These are phyloP conservation scores for Picea sitchensis DNA, from an alignment of 75 land plant species.

Conservation along the genomic window DNA sequence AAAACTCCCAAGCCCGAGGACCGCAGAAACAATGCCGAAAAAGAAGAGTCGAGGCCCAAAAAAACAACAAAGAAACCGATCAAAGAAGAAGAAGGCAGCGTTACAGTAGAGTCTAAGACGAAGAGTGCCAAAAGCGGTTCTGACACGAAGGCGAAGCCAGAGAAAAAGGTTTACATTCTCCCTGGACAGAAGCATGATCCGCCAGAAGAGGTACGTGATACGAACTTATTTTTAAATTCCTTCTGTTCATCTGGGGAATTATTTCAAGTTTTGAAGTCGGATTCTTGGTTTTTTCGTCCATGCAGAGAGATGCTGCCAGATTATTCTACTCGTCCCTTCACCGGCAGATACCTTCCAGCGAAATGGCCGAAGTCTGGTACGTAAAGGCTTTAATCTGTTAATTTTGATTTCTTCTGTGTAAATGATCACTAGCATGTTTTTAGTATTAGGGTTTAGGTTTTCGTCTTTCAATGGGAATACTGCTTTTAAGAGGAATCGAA, in stretches of 20 bases:
- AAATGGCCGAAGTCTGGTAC: slow-evolving; percentile 31
- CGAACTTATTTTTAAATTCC: background rate
- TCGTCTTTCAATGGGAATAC: too few species aligned
- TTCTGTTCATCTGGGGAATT: background rate
- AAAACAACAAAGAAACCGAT: background rate
- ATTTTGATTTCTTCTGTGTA: background rate
- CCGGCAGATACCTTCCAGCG: slow-evolving; percentile 20
- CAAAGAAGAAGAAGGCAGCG: background rate
- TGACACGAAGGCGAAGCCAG: background rate
- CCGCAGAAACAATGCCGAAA: background rate
- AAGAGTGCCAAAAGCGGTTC: background rate
- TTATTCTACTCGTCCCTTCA: slow-evolving; percentile 22
- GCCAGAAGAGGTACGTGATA: slow-evolving; percentile 22
- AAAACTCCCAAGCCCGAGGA: background rate
- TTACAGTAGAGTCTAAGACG: background rate
- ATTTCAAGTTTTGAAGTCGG: background rate
- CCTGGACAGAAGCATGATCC: slow-evolving; percentile 38
- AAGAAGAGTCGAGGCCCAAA: background rate
- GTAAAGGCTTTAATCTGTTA: background rate
- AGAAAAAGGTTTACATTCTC: slow-evolving; percentile 23
- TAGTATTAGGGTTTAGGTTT: too few species aligned
- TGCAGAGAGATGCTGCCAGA: background rate
- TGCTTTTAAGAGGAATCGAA: too few species aligned
- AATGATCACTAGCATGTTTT: too few species aligned
- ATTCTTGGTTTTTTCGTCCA: background rate